These are phyloP conservation scores for Ramalina intermedia DNA, from an alignment of 495 filamentous ascomycete species.

Conservation along the genomic window DNA sequence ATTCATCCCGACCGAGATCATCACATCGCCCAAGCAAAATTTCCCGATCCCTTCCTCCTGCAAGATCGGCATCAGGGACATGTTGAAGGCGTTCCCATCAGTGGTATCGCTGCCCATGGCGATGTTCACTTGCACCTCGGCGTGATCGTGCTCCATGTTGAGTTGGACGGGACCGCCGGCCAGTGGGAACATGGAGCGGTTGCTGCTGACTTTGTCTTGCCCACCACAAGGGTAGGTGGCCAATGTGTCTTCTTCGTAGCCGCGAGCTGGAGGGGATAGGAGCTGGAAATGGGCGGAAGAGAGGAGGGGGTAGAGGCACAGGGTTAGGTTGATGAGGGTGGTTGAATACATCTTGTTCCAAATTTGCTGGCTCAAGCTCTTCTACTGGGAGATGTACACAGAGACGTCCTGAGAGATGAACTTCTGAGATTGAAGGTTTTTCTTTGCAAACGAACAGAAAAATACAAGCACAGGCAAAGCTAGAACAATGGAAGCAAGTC, in stretches of 20 bases:
- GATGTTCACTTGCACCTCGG: constrained; percentile 41
- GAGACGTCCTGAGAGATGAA: neutral
- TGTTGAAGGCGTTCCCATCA: constrained; percentile 32
- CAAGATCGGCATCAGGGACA: constrained; percentile 35
- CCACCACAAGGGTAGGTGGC: constrained; percentile 44
- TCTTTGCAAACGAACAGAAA: too few species aligned
- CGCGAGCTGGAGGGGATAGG: constrained; percentile 39
- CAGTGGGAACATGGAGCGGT: constrained; percentile 36
- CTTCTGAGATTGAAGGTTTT: too few species aligned
- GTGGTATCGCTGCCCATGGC: constrained; percentile 37
- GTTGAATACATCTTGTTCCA: neutral
- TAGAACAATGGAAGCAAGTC: neutral
- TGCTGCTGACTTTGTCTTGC: constrained; percentile 29
- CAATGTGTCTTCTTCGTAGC: constrained; percentile 36
- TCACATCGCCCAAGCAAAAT: constrained; percentile 40
- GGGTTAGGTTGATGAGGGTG: constrained; percentile 9
- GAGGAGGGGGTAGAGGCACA: constrained; percentile 25
- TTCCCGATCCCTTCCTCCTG: constrained; percentile 34
- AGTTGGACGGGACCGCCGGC: constrained; percentile 35
- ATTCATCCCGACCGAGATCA: constrained; percentile 15
- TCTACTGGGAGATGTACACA: neutral
- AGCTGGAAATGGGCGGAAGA: constrained; percentile 47
- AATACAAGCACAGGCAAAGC: too few species aligned
- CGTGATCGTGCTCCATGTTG: constrained; percentile 39
- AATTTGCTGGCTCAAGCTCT: neutral